Conservation (phyloP, 129 eudicot genomes). For the Flaveria trinervia region DNA sequence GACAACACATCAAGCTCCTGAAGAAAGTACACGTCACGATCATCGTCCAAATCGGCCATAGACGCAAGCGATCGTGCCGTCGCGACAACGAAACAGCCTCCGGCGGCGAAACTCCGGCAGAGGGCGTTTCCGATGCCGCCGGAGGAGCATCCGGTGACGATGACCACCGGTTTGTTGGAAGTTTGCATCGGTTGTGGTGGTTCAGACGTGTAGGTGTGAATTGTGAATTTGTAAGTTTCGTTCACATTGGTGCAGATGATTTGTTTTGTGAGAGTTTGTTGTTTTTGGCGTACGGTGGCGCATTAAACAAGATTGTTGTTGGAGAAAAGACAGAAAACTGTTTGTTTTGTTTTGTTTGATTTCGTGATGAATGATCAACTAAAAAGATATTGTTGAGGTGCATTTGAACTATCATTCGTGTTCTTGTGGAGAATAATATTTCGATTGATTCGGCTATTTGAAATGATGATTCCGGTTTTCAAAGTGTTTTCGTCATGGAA, state of each 20-base stretch:
- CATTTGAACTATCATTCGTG: too few species aligned
- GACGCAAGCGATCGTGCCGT: conserved; percentile 65
- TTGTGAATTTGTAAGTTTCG: neutral
- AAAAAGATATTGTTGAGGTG: too few species aligned
- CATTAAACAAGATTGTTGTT: neutral
- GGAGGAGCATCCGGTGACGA: conserved; percentile 78
- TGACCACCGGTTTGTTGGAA: conserved; percentile 57
- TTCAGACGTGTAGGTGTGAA: neutral
- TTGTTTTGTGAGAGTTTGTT: neutral
- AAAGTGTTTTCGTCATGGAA: too few species aligned
- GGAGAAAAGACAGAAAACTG: too few species aligned
- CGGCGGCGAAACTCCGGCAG: conserved; percentile 70
- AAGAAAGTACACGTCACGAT: conserved; percentile 43
- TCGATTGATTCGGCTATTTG: too few species aligned
- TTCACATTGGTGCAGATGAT: neutral
- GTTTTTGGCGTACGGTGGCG: neutral
- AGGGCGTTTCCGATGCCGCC: conserved; percentile 97
- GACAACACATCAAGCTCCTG: conserved; percentile 71
- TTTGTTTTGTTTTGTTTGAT: too few species aligned
- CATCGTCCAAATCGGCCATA: conserved; percentile 52
- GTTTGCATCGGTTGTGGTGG: conserved; percentile 26
- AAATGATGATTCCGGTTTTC: too few species aligned
- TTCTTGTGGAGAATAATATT: too few species aligned
- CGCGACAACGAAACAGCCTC: conserved; percentile 71
- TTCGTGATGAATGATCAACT: too few species aligned